Conservation (phyloP, 192 early-diverging fungal genomes). For the Lobosporangium transversale region DNA sequence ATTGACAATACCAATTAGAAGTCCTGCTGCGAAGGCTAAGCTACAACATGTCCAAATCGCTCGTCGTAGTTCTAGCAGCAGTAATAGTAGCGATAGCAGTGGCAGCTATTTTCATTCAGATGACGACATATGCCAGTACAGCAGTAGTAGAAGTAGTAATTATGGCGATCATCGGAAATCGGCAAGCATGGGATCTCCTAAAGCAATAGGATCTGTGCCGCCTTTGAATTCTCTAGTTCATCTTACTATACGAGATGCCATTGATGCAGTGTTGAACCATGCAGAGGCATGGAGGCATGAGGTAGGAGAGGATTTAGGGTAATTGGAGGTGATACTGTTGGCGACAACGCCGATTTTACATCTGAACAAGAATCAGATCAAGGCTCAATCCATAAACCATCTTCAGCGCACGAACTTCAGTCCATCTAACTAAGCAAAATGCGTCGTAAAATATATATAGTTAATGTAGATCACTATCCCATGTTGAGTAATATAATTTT, state of each 20-base stretch:
- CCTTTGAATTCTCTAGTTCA: conserved; percentile 4
- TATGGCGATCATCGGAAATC: too few relatives aligned
- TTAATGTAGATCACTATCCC: too few relatives aligned
- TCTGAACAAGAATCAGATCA: conserved; percentile 10
- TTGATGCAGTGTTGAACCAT: neutral
- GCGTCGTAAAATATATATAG: too few relatives aligned
- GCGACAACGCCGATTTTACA: neutral
- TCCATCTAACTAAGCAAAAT: neutral
- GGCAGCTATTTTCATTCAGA: too few relatives aligned
- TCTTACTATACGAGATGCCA: conserved; percentile 15
- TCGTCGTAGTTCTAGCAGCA: too few relatives aligned
- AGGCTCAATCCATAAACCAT: neutral
- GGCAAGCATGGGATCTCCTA: neutral
- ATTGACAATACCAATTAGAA: neutral
- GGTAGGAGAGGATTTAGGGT: neutral
- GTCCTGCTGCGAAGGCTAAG: neutral
- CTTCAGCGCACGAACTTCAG: conserved; percentile 12
- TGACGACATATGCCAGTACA: too few relatives aligned
- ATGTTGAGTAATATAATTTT: too few relatives aligned
- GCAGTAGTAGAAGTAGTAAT: too few relatives aligned
- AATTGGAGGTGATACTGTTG: neutral
- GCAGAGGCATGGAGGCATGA: neutral
- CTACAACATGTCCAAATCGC: neutral
- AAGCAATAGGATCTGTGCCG: neutral
- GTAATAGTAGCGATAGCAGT: too few relatives aligned